phyloP scores from a whole-genome alignment of 768 basidiomycete species.

The Pulveroboletus sp. region DNA sequence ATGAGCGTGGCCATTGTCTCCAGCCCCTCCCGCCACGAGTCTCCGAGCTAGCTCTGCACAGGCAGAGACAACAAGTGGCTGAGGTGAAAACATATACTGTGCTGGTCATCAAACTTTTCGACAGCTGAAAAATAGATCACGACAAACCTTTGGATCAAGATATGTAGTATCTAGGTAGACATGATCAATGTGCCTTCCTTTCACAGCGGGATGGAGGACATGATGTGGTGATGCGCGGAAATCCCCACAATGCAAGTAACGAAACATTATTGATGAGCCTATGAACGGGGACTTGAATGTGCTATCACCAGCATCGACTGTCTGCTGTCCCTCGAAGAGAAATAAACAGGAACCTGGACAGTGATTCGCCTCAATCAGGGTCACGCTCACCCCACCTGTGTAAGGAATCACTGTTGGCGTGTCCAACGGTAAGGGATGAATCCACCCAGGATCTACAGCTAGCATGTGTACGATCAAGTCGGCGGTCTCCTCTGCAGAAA shows the following conservation, averaged over 20 bases:
- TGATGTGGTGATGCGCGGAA: conserved; percentile 88
- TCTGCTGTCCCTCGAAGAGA: conserved; percentile 89
- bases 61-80: conserved; percentile 88
- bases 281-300: conserved; percentile 64
- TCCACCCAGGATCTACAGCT: conserved; percentile 83
- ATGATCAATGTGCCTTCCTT: conserved; percentile 76
- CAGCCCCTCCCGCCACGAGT: conserved; percentile 42
- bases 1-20: conserved; percentile 21
- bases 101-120: conserved; percentile 4
- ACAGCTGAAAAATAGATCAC: background rate
- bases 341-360: conserved; percentile 96
- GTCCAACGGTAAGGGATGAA: conserved; percentile 82
- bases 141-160: conserved; percentile 72
- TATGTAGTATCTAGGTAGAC: conserved; percentile 97
- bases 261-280: conserved; percentile 64
- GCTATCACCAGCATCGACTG: conserved; percentile 83
- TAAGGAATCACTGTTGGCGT: conserved; percentile 67
- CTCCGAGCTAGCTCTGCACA: conserved; percentile 78
- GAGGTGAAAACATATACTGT: conserved; percentile 92
- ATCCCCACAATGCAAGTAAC: conserved; percentile 95
- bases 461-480: conserved; percentile 92
- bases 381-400: conserved; percentile 82
- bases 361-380: conserved; percentile 97
- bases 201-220: conserved; percentile 77
- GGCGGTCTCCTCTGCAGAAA: conserved; percentile 62